Base-by-base conservation (phyloP, 192 early-diverging fungal genomes). In the Coemansia sp. region DNA sequence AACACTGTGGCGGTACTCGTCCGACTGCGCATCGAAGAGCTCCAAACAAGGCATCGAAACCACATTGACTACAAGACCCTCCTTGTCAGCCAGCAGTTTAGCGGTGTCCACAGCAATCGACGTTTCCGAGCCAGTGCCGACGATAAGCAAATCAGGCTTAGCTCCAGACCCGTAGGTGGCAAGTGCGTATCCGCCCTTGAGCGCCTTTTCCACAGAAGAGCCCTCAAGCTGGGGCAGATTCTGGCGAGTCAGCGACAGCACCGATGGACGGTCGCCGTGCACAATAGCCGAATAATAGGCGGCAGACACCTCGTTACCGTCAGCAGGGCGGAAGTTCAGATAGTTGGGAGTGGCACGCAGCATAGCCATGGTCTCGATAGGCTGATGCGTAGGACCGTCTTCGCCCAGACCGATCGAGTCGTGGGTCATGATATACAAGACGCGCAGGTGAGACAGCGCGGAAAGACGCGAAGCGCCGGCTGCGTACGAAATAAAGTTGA, bases 381-480 rank as follows among this genome's bases (percentile, higher is more conserved):
- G 96, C 82, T 99, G 97, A 85, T 99, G 97, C 58, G 97, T 99
- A 36, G 96, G 97, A 5, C 97, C 97, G 85, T 99, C 97, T 79
- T 99, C 97, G 70, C 97, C 97, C 37, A 95, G 89, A 71, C 96
- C 97, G 66, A 99, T 96, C 43, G 96, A 98, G 85, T 99, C 97
- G 88, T 99, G 97, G 63, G 97, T 98, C 92, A 96, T 96, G 72
- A 99, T 91, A 86, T 97, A 98, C 66, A 99, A 75, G 65, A 98
- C 92, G 38, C 92, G 95, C 68, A 93, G 90, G 37, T 92, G 87
- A 61, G 93, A 91, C 58, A 99, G 85, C 7, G 97, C 95, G 58
- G 91, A 87, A 51, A 99, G 86, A 79, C 97, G 93, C 51, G 93
- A 89, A 43, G 95, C 91, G 43, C 95, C 94, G 53, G 86, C 88